Conservation (phyloP, 169 alveolate genomes). For the Plasmodium relictum region DNA sequence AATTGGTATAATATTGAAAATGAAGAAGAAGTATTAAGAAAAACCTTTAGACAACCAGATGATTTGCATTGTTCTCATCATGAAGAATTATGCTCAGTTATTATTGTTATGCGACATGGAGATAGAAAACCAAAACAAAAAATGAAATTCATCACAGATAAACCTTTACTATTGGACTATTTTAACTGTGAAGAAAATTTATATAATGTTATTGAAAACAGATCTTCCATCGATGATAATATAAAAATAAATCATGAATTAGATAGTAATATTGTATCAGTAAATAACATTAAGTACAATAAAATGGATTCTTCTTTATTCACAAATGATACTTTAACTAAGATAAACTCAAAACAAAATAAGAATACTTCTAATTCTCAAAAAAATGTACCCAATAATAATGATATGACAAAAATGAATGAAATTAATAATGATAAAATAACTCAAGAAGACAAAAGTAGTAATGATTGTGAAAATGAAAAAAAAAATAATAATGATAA, state of each 20-base stretch:
- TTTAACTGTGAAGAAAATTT: slow-evolving; percentile 77
- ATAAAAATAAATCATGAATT: neutral
- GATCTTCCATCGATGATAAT: slow-evolving; percentile 15
- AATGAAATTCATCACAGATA: slow-evolving; percentile 93
- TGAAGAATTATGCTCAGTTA: slow-evolving; percentile 96
- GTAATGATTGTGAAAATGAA: neutral
- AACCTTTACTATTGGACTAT: slow-evolving; percentile 88
- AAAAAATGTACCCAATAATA: neutral
- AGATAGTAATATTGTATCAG: neutral
- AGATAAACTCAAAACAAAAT: neutral
- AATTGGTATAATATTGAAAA: slow-evolving; percentile 79
- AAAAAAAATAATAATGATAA: neutral
- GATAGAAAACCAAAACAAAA: slow-evolving; percentile 98
- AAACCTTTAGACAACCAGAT: slow-evolving; percentile 82
- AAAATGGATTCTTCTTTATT: neutral
- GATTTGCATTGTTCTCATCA: slow-evolving; percentile 76
- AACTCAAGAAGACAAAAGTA: neutral
- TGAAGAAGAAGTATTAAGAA: slow-evolving; percentile 80
- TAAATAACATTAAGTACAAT: neutral
- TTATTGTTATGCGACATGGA: slow-evolving; percentile 98
- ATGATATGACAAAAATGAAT: neutral
- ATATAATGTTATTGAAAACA: slow-evolving; percentile 30
- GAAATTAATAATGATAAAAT: neutral
- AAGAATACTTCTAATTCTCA: neutral
- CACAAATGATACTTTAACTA: neutral